Percentiles rank a stretch among this genome's conserved stretches.
Conservation (phyloP, 495 filamentous ascomycete species). For the Aspergillus sparsus region DNA sequence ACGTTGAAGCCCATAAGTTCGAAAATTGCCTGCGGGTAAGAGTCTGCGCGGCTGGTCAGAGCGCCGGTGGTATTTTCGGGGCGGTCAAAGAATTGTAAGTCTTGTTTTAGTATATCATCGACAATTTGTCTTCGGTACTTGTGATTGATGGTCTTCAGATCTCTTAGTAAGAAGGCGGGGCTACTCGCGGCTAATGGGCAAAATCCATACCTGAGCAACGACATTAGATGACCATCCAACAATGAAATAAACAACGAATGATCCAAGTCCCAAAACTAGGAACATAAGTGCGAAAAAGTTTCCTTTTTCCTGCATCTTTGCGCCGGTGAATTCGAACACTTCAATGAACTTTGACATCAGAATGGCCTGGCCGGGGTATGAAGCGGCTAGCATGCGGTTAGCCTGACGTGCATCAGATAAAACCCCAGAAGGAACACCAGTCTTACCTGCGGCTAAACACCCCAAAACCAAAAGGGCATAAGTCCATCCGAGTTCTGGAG, state of each 20-base stretch:
- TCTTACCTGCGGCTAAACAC: conserved; percentile 15
- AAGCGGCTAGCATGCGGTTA: conserved; percentile 26
- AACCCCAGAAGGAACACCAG: too few species aligned
- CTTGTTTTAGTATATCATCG: conserved; percentile 54
- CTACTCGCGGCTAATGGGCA: too few species aligned
- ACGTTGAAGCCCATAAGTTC: conserved; percentile 51
- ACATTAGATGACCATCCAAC: conserved; percentile 56
- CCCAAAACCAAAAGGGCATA: conserved; percentile 5
- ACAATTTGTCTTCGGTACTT: conserved; percentile 31
- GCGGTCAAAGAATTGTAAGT: conserved; percentile 58
- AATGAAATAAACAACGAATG: conserved; percentile 52
- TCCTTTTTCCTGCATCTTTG: conserved; percentile 26
- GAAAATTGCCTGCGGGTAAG: conserved; percentile 12
- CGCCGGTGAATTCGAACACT: conserved; percentile 33
- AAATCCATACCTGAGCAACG: conserved; percentile 42
- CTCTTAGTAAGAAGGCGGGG: too few species aligned
- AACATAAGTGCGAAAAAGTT: conserved; percentile 67
- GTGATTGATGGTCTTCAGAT: conserved; percentile 50
- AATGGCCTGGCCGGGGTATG: conserved; percentile 31
- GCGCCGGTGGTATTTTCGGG: conserved; percentile 50
- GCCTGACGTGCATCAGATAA: too few species aligned
- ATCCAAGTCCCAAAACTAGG: conserved; percentile 52
- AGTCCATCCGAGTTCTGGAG: conserved; percentile 23
- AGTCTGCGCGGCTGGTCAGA: conserved; percentile 48
- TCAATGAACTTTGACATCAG: conserved; percentile 29